Base-by-base conservation (phyloP, 257 asterid species). In the Nicotiana knightiana region DNA sequence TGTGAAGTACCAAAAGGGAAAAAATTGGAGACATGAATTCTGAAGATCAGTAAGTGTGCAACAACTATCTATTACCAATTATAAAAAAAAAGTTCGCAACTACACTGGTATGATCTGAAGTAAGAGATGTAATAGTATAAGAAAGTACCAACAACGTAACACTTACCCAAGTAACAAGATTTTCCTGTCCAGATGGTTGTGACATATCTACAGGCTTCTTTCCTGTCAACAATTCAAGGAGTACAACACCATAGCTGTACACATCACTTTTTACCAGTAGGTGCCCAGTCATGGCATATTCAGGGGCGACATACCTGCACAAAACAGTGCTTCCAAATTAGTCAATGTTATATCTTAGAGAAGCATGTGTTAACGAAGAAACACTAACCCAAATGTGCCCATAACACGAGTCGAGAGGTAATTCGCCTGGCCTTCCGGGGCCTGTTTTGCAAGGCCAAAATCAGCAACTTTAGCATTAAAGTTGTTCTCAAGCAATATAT, bases 271-370 rank as follows among this genome's bases (percentile, higher is more conserved):
- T 96, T 88, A 96, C 98, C 82, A 96, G 86, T 48, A 96, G 92
- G 88, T 96, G 99, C 78, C 99, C 98, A 9, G 98, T 96, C 99
- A 96, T 96, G 61, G 99, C 98, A 90, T 96, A 94, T 86, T 96
- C 98, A 1, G 98, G 99, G 82, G 99, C 99, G 54, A 94, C 99
- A 48, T 96, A 93, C 81, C 98, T 96, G 90, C 67, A 43, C 51
- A 67, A 82, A 83, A 10, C 73, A 68, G 67, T 82, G 63, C 59
- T 54, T 83, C 84, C 58, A 82, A 54, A 79, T 73, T 55, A 81
- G 66, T 7, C 80, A 67, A 80, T 65, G 67, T 4, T 3, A 37
- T 30, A 5, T 51, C 61, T 39, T 21, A 59, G 33, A 64, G 75
- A 24, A 48, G 82, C 58, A 76, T 58, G 35, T 17, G 13, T 48